Conservation (phyloP, 805 yeast genomes). For the Cyberlindnera maritima region DNA sequence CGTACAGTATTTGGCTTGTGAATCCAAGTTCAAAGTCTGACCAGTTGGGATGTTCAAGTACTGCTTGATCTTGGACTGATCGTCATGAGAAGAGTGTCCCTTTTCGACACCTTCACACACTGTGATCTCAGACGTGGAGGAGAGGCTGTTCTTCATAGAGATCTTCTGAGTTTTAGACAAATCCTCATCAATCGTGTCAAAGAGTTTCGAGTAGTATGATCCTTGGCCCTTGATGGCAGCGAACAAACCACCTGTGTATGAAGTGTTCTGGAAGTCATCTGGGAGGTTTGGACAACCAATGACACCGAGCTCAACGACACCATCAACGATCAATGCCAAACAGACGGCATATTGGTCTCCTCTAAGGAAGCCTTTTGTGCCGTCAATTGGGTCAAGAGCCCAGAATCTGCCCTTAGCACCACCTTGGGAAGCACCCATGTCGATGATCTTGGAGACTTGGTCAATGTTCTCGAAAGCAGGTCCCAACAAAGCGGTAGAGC, state of each 20-base stretch:
- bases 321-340: conserved; percentile 82
- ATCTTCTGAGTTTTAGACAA: conserved; percentile 35
- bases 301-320: conserved; percentile 82
- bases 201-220: conserved; percentile 44
- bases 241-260: conserved; percentile 68
- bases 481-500: conserved; percentile 16
- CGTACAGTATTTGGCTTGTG: conserved; percentile 94
- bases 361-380: conserved; percentile 93
- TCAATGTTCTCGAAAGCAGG: conserved; percentile 44
- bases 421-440: conserved; percentile 76
- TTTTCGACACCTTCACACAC: conserved; percentile 94
- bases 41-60: conserved; percentile 55
- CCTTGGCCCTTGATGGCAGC: conserved; percentile 70
- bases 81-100: conserved; percentile 89
- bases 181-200: conserved; percentile 36
- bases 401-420: conserved; percentile 82
- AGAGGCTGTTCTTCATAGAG: conserved; percentile 47
- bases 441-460: conserved; percentile 64
- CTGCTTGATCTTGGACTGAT: conserved; percentile 73
- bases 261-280: conserved; percentile 30
- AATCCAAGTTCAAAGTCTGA: conserved; percentile 78
- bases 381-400: conserved; percentile 98
- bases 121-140: conserved; percentile 47
- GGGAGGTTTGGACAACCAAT: conserved; percentile 95
- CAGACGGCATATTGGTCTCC: conserved; percentile 98